A percentile compares a stretch with the other conserved stretches of the same genome.
phyloP scores from a whole-genome alignment of 1,284 basidiomycete species.

The Cryptococcus sp. region DNA sequence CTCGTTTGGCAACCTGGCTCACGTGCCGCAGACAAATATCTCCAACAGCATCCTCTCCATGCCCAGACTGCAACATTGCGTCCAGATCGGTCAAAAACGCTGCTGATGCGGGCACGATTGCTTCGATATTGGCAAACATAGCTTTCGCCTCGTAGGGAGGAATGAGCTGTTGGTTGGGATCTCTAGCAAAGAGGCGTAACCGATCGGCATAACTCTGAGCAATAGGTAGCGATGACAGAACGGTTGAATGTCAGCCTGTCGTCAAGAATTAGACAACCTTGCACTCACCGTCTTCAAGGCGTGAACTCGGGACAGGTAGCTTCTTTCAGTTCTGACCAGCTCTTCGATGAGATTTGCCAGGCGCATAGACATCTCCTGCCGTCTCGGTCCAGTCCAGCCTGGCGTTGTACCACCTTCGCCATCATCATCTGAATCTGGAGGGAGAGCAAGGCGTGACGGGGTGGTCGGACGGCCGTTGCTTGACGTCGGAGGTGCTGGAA shows the following conservation, averaged over 20 bases:
- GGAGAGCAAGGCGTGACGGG: slow-evolving; percentile 21
- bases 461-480: slow-evolving; percentile 20
- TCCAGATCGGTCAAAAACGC: slow-evolving; percentile 84
- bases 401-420: slow-evolving; percentile 13
- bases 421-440: slow-evolving; percentile 12
- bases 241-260: background rate
- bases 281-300: slow-evolving; percentile 45
- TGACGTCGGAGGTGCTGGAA: slow-evolving; percentile 21
- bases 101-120: slow-evolving; percentile 80
- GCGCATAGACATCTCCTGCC: slow-evolving; percentile 36
- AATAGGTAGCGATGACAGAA: slow-evolving; percentile 2
- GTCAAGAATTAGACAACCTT: background rate
- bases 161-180: slow-evolving; percentile 81
- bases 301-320: slow-evolving; percentile 46
- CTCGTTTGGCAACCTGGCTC: slow-evolving; percentile 19
- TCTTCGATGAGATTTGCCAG: slow-evolving; percentile 44
- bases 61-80: slow-evolving; percentile 62
- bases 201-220: slow-evolving; percentile 80
- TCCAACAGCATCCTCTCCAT: slow-evolving; percentile 66
- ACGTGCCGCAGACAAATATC: slow-evolving; percentile 80
- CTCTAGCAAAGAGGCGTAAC: slow-evolving; percentile 77
- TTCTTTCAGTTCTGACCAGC: slow-evolving; percentile 49
- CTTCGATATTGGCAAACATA: slow-evolving; percentile 91
- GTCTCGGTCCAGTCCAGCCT: slow-evolving; percentile 29
- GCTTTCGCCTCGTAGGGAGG: slow-evolving; percentile 87